Evolutionary conservation across 257 asterid genomes (phyloP).

Genomic region (Solanum rostratum): DNA sequence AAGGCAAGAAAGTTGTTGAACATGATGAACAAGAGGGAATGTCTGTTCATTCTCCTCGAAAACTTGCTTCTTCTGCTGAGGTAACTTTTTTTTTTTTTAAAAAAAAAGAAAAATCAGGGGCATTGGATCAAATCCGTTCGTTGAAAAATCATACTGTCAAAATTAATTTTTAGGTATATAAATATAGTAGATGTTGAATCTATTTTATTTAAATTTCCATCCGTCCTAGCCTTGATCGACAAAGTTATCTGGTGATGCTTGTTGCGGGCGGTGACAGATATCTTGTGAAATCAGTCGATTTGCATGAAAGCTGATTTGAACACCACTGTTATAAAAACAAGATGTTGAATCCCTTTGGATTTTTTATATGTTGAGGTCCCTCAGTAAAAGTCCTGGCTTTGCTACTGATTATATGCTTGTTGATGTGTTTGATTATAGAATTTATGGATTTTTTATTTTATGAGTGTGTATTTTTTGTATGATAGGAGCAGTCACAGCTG

Average conservation of each 20-base stretch:
- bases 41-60: conserved; percentile 88
- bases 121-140: not conserved
- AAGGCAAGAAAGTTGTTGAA: conserved; percentile 15
- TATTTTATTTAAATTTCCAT: too few species aligned
- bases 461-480: not conserved
- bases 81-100: conserved; percentile 6
- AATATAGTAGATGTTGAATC: not conserved
- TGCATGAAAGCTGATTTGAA: not conserved
- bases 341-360: not conserved
- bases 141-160: not conserved
- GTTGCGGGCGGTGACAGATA: not conserved
- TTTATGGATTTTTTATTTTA: not conserved
- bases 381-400: not conserved
- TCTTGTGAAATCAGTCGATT: not conserved
- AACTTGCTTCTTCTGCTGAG: conserved; percentile 53
- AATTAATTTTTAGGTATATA: not conserved
- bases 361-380: not conserved
- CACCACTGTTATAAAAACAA: not conserved
- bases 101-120: too few species aligned
- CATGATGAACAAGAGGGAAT: conserved; percentile 70
- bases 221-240: too few species aligned
- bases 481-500: conserved; percentile 65
- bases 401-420: not conserved
- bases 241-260: not conserved
- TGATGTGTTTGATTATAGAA: not conserved